Evolutionary conservation across 2,329 filamentous ascomycete genomes (phyloP).

Genomic region (Nemania serpens): DNA sequence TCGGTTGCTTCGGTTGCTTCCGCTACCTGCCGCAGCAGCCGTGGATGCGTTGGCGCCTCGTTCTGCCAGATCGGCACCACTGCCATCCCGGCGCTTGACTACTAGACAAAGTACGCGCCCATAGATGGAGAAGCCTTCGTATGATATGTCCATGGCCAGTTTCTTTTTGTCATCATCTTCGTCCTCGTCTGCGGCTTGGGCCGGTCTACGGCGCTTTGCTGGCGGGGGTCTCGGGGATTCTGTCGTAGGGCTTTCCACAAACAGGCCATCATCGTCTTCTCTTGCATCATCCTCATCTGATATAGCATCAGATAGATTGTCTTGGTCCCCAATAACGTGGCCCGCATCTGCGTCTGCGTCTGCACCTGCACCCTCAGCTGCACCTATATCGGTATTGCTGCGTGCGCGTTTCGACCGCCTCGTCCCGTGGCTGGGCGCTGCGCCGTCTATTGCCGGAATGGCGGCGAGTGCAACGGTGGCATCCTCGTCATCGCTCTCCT

Average conservation of each 20-base stretch:
- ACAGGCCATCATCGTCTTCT: slow-evolving; percentile 42
- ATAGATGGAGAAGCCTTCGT: slow-evolving; percentile 96
- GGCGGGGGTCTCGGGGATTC: slow-evolving; percentile 50
- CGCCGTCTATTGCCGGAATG: slow-evolving; percentile 54
- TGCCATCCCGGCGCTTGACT: slow-evolving; percentile 73
- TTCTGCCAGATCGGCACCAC: slow-evolving; percentile 46
- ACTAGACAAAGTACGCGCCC: slow-evolving; percentile 90
- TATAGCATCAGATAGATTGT: slow-evolving; percentile 43
- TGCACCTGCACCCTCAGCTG: slow-evolving; percentile 26
- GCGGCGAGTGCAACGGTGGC: slow-evolving; percentile 58
- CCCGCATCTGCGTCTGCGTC: slow-evolving; percentile 25
- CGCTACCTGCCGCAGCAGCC: slow-evolving; percentile 40
- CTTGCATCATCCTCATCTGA: slow-evolving; percentile 46
- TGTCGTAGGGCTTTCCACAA: slow-evolving; percentile 41
- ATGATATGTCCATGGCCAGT: slow-evolving; percentile 79
- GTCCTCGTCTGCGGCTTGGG: slow-evolving; percentile 37
- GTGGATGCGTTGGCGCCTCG: slow-evolving; percentile 36
- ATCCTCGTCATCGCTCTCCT: slow-evolving; percentile 65
- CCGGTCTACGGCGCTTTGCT: slow-evolving; percentile 52
- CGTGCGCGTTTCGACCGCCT: slow-evolving; percentile 40
- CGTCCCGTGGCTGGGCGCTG: slow-evolving; percentile 35
- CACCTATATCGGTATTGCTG: slow-evolving; percentile 37
- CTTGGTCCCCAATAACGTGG: slow-evolving; percentile 37
- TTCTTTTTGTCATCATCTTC: slow-evolving; percentile 84
- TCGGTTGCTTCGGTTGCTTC: slow-evolving; percentile 36